Conservation (phyloP, 441 rosid genomes). For the Pelargonium myrrhifolium region DNA sequence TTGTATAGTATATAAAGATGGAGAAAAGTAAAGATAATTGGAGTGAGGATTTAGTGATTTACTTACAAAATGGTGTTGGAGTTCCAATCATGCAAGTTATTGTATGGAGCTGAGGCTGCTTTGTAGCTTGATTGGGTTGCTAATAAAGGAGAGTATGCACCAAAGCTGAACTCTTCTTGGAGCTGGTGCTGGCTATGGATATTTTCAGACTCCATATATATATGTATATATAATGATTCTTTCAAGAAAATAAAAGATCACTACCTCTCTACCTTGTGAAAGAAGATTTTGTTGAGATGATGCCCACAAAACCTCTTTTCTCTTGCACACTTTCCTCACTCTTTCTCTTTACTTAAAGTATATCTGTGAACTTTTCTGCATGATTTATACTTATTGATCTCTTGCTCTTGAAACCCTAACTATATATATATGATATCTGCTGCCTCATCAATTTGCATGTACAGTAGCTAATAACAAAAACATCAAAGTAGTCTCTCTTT, state of each 20-base stretch:
- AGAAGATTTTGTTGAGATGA: background rate
- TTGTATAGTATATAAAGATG: too few relatives aligned
- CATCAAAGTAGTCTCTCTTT: background rate
- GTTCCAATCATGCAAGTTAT: constrained; percentile 11
- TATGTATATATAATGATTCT: constrained; percentile 9
- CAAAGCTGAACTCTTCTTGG: constrained; percentile 22
- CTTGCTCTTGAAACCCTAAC: background rate
- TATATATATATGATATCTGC: background rate
- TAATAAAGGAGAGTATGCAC: constrained; percentile 17
- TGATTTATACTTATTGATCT: background rate
- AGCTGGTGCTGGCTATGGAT: constrained; percentile 21
- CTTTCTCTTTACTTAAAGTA: background rate
- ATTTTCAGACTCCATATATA: constrained; percentile 24
- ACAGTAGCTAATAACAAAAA: background rate
- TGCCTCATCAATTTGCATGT: constrained; percentile 3
- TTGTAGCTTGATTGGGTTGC: constrained; percentile 17
- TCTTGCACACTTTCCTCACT: too few relatives aligned
- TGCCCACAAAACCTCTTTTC: background rate
- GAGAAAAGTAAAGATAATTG: background rate
- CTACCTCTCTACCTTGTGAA: background rate
- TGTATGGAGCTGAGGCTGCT: constrained; percentile 10
- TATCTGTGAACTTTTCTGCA: background rate
- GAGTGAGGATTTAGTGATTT: background rate
- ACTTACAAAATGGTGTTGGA: constrained; percentile 22
- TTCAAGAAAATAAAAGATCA: background rate